Conservation (phyloP, 2,329 filamentous ascomycete genomes). For the Xylariomycetidae sp. region DNA sequence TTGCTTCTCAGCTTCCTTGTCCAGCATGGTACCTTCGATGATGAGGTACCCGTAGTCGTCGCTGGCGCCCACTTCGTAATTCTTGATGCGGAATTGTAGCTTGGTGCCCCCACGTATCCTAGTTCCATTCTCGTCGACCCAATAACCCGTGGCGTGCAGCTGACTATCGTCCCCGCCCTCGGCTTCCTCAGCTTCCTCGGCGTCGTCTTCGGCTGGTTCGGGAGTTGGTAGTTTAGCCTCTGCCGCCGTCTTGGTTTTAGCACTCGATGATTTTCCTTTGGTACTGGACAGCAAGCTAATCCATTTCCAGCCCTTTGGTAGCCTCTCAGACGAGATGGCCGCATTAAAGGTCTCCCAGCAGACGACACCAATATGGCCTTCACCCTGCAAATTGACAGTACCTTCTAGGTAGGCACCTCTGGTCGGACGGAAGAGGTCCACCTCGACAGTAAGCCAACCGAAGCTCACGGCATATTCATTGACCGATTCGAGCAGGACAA, state of each 20-base stretch:
- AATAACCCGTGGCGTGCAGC: slow-evolving; percentile 63
- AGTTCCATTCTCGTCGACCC: slow-evolving; percentile 66
- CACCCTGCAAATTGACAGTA: slow-evolving; percentile 78
- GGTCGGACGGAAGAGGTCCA: slow-evolving; percentile 75
- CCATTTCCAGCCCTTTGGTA: slow-evolving; percentile 81
- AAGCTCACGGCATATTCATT: slow-evolving; percentile 85
- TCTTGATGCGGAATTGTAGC: slow-evolving; percentile 73
- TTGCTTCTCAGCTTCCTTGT: slow-evolving; percentile 59
- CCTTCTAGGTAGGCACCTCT: slow-evolving; percentile 73
- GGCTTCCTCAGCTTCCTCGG: slow-evolving; percentile 35
- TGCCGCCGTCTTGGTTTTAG: slow-evolving; percentile 12
- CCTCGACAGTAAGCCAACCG: slow-evolving; percentile 83
- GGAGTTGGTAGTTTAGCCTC: slow-evolving; percentile 30
- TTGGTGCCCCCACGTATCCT: slow-evolving; percentile 59
- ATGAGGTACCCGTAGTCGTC: slow-evolving; percentile 75
- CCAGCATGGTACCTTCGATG: slow-evolving; percentile 83
- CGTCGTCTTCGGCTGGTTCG: slow-evolving; percentile 31
- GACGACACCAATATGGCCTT: slow-evolving; percentile 82
- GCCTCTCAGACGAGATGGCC: slow-evolving; percentile 69
- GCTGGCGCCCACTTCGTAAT: slow-evolving; percentile 76
- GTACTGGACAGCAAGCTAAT: slow-evolving; percentile 51
- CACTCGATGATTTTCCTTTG: slow-evolving; percentile 14
- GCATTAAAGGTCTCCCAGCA: slow-evolving; percentile 93
- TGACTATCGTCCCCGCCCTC: slow-evolving; percentile 25
- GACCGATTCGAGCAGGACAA: slow-evolving; percentile 47